A percentile compares a stretch with the other conserved stretches of the same genome.
Conservation (phyloP, 169 alveolate genomes). For the Theileria parva region DNA sequence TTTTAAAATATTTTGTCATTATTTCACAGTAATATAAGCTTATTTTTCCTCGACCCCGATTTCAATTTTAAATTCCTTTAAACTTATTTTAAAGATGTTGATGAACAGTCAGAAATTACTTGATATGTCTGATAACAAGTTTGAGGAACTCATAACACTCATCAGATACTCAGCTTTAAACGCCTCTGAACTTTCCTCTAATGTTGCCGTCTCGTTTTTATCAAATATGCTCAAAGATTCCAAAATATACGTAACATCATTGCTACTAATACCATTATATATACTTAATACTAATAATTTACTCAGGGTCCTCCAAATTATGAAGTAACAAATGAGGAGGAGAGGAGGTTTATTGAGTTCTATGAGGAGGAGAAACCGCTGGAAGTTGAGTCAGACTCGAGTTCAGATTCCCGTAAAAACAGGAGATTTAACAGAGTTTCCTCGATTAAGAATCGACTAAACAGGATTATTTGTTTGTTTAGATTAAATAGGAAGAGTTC, state of each 20-base stretch:
- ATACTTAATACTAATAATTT: not conserved
- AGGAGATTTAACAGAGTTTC: slow-evolving; percentile 1
- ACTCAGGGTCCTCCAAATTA: not conserved
- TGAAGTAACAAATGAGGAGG: slow-evolving; percentile 11
- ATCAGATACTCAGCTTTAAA: slow-evolving; percentile 54
- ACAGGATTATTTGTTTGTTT: not conserved
- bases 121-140: slow-evolving; percentile 26
- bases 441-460: not conserved
- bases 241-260: slow-evolving; percentile 6
- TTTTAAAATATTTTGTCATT: too few species aligned
- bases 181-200: slow-evolving; percentile 59
- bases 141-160: slow-evolving; percentile 59
- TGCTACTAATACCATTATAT: not conserved
- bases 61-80: slow-evolving; percentile 5
- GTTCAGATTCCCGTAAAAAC: not conserved
- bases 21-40: not conserved
- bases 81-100: not conserved
- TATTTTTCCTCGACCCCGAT: not conserved
- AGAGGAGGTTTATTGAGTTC: slow-evolving; percentile 1
- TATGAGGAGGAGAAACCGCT: not conserved
- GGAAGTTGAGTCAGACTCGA: not conserved
- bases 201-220: slow-evolving; percentile 60
- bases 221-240: slow-evolving; percentile 39
- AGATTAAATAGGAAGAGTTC: slow-evolving; percentile 4
- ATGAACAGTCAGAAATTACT: slow-evolving; percentile 11